Evolutionary conservation across 805 yeast species (phyloP), one percentile per base, ranked within the genome.

Genomic region (Candida alai): DNA sequence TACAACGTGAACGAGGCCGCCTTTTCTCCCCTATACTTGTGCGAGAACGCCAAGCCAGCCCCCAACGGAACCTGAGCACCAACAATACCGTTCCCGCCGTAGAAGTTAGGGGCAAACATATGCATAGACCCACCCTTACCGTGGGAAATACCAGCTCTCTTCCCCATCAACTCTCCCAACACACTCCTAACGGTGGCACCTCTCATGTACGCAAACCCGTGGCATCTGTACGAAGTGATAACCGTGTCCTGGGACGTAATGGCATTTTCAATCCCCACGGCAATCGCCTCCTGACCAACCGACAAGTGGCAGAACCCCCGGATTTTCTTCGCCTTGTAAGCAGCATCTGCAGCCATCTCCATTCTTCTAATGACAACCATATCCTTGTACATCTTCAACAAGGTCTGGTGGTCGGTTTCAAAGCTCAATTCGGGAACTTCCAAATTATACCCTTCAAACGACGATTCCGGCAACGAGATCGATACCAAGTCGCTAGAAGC

Each of bases 101-200:
- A 93, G 75, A 93, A 93, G 42, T 94, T 94, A 30, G 82, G 80
- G 31, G 95, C 85, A 63, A 81, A 93, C 89, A 93, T 85, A 73
- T 93, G 98, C 98, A 93, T 93, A 47, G 98, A 93, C 53, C 98
- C 98, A 73, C 98, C 98, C 70, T 93, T 93, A 71, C 98, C 98
- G 68, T 70, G 81, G 27, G 97, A 84, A 42, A 85, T 94, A 74
- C 98, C 97, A 39, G 82, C 70, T 72, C 95, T 81, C 71, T 83
- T 84, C 54, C 98, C 98, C 90, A 93, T 84, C 63, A 93, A 76
- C 71, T 93, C 98, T 44, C 95, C 97, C 49, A 93, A 69, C 37
- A 93, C 94, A 40, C 74, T 81, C 66, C 84, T 79, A 48, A 89
- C 95, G 13, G 95, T 70, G 15, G 95, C 85, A 47, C 98, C 98